phyloP scores from a whole-genome alignment of 2,329 filamentous ascomycete species.

The Phaeosphaeria sp. region DNA sequence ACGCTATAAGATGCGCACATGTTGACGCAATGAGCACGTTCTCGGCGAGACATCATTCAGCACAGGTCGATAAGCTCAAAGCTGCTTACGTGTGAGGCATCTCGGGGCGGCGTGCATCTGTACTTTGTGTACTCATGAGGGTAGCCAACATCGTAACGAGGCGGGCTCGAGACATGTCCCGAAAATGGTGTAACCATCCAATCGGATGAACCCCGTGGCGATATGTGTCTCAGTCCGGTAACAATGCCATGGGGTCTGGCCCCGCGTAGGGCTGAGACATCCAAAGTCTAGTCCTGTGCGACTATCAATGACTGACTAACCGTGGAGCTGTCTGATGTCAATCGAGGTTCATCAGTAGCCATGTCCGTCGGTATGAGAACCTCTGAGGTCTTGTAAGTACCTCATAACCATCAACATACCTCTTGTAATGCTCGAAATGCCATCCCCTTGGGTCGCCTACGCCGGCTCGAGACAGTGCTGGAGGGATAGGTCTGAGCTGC shows the following conservation, averaged over 20 bases:
- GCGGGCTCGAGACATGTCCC: neutral
- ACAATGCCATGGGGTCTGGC: slow-evolving; percentile 33
- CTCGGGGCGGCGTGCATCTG: neutral
- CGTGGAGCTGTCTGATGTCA: neutral
- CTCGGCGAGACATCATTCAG: neutral
- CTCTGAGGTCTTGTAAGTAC: neutral
- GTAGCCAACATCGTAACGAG: neutral
- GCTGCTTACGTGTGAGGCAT: neutral
- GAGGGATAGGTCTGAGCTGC: neutral
- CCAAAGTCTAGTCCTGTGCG: slow-evolving; percentile 21
- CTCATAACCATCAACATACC: neutral
- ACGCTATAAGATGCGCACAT: neutral
- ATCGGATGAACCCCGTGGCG: neutral
- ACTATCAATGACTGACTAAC: slow-evolving; percentile 16
- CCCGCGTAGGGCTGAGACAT: slow-evolving; percentile 38
- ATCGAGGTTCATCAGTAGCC: neutral
- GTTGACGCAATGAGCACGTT: neutral
- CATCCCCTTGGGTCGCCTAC: neutral
- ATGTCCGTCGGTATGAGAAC: neutral
- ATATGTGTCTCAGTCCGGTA: slow-evolving; percentile 16
- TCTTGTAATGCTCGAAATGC: neutral
- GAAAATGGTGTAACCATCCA: neutral
- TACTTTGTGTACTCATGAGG: neutral
- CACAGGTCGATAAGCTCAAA: neutral
- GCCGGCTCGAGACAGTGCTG: neutral